These are phyloP conservation scores for Neurospora crassa DNA, from an alignment of 2,329 filamentous ascomycete species.

Conservation along the genomic window DNA sequence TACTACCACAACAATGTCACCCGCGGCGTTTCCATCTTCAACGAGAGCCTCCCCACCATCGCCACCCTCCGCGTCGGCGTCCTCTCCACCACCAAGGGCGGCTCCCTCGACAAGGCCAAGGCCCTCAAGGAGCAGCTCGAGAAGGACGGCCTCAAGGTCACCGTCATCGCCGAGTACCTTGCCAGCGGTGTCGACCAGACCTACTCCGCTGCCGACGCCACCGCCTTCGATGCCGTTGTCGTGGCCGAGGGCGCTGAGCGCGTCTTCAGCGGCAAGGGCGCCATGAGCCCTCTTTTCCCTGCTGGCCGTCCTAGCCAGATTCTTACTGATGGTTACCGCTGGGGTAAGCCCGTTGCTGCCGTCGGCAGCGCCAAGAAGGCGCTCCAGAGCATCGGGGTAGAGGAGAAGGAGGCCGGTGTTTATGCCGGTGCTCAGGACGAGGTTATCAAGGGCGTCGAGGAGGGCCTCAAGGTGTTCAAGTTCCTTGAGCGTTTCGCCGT, in stretches of 20 bases:
- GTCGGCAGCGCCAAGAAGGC: conserved; percentile 35
- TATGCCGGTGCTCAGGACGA: conserved; percentile 26
- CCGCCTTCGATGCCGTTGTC: conserved; percentile 53
- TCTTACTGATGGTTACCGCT: conserved; percentile 51
- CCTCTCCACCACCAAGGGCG: conserved; percentile 35
- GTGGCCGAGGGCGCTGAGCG: conserved; percentile 42
- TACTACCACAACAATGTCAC: conserved; percentile 66
- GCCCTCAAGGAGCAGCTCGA: conserved; percentile 40
- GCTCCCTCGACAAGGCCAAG: conserved; percentile 38
- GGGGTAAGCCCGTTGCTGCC: conserved; percentile 60
- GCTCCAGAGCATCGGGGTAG: conserved; percentile 35
- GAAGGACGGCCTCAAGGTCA: conserved; percentile 42
- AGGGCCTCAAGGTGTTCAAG: conserved; percentile 53
- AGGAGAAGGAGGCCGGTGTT: conserved; percentile 29
- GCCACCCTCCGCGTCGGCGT: conserved; percentile 56
- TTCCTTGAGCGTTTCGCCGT: conserved; percentile 19
- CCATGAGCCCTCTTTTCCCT: conserved; percentile 49
- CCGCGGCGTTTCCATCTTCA: conserved; percentile 48
- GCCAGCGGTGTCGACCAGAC: conserved; percentile 47
- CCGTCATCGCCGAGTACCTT: conserved; percentile 52
- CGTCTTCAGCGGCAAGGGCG: conserved; percentile 36
- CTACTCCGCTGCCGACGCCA: conserved; percentile 56
- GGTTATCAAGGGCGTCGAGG: conserved; percentile 38
- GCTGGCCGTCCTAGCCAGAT: conserved; percentile 54
- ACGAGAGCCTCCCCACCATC: conserved; percentile 46